Conservation (phyloP, 345 rosid genomes). For the Hypericum androsaemum region DNA sequence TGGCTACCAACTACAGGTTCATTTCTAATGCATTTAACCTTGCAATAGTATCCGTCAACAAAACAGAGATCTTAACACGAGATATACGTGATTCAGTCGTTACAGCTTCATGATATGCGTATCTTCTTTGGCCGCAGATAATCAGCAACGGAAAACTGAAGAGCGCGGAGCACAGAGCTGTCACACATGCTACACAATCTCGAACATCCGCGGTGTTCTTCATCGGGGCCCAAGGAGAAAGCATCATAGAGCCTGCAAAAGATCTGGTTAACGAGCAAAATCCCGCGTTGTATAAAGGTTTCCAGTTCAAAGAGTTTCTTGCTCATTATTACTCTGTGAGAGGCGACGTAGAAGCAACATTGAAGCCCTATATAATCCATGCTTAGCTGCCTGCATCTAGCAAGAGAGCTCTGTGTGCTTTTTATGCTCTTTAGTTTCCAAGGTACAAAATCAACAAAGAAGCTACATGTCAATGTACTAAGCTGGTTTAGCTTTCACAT, state of each 20-base stretch:
- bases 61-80: too few species aligned
- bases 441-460: too few species aligned
- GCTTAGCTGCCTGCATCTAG: slow-evolving; percentile 2
- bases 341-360: neutral
- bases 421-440: too few species aligned
- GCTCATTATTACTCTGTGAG: neutral
- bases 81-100: too few species aligned
- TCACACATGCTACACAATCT: slow-evolving; percentile 16
- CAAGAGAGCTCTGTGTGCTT: too few species aligned
- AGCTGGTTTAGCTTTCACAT: too few species aligned
- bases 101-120: neutral
- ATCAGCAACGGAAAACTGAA: slow-evolving; percentile 23
- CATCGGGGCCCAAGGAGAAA: slow-evolving; percentile 4
- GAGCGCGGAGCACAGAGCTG: slow-evolving; percentile 24
- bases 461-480: too few species aligned
- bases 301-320: slow-evolving; percentile 12
- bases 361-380: slow-evolving; percentile 10
- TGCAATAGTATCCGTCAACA: too few species aligned
- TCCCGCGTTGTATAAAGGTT: slow-evolving; percentile 14
- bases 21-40: neutral
- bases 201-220: slow-evolving; percentile 19
- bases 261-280: neutral
- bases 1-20: slow-evolving; percentile 18
- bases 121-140: slow-evolving; percentile 8
- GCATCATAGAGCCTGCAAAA: slow-evolving; percentile 16